A percentile compares a stretch with the other conserved stretches of the same genome.
These are phyloP conservation scores for Leccinum broughii DNA, from an alignment of 768 basidiomycete genomes.

Conservation along the genomic window DNA sequence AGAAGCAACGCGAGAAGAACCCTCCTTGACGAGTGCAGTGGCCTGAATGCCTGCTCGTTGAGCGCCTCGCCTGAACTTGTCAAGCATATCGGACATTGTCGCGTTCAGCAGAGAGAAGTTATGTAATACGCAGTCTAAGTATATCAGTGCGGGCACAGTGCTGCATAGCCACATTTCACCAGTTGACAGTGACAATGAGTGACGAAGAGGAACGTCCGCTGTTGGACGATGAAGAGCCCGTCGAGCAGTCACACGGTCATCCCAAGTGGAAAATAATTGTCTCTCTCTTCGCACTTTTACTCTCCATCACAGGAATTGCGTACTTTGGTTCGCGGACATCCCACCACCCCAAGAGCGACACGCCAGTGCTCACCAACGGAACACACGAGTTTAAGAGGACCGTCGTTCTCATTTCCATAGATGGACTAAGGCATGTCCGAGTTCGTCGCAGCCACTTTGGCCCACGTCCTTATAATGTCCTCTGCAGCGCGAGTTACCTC, in stretches of 20 bases:
- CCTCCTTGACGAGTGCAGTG: constrained; percentile 67
- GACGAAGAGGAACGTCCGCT: constrained; percentile 32
- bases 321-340: constrained; percentile 10
- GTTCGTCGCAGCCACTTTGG: not conserved
- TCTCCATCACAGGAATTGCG: constrained; percentile 11
- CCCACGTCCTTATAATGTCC: constrained; percentile 12
- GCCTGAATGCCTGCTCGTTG: constrained; percentile 83
- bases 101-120: constrained; percentile 1
- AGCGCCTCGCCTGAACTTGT: constrained; percentile 79
- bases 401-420: constrained; percentile 83
- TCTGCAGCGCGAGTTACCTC: constrained; percentile 75
- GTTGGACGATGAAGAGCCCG: constrained; percentile 17
- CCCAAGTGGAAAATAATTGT: constrained; percentile 15
- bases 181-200: constrained; percentile 3
- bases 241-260: not conserved
- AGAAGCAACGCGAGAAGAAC: constrained; percentile 65
- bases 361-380: constrained; percentile 64
- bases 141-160: not conserved
- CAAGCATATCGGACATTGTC: constrained; percentile 57
- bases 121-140: constrained; percentile 17
- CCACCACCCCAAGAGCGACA: constrained; percentile 2
- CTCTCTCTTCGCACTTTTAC: constrained; percentile 16
- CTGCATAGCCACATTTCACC: constrained; percentile 27
- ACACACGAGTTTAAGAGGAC: constrained; percentile 82
- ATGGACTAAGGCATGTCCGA: constrained; percentile 67